A percentile compares a stretch with the other conserved stretches of the same genome.
Evolutionary conservation across 106 monocot species (phyloP).

Genomic region (Dendrobium chrysotoxum): DNA sequence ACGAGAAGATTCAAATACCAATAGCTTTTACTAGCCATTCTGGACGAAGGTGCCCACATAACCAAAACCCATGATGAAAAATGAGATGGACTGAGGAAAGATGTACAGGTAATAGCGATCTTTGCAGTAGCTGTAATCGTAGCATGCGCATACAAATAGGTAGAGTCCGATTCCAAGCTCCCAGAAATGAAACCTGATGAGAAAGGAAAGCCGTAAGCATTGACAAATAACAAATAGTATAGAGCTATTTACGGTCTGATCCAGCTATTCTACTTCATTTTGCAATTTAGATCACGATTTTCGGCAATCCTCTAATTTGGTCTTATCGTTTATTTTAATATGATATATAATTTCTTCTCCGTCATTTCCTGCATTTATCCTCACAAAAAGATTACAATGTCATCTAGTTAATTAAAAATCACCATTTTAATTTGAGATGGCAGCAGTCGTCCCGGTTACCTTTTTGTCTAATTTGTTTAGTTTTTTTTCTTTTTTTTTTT

Average conservation of each 20-base stretch:
- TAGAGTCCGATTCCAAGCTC: conserved; percentile 9
- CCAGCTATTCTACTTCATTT: too few relatives aligned
- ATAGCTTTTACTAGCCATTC: not conserved
- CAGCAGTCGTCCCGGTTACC: too few relatives aligned
- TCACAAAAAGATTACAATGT: too few relatives aligned
- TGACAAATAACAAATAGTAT: not conserved
- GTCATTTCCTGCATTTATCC: too few relatives aligned
- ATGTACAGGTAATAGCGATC: conserved; percentile 8
- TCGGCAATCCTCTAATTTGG: too few relatives aligned
- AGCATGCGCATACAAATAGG: conserved; percentile 11
- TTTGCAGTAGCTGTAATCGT: conserved; percentile 3
- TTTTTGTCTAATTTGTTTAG: too few relatives aligned
- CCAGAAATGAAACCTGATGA: conserved; percentile 11
- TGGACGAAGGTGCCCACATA: conserved; percentile 11
- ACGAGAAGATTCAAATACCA: not conserved
- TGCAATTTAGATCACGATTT: too few relatives aligned
- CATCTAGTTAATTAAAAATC: too few relatives aligned
- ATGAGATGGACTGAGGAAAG: conserved; percentile 15
- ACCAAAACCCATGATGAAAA: conserved; percentile 15
- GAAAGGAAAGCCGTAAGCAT: not conserved
- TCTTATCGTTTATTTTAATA: too few relatives aligned
- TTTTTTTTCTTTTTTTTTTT: too few relatives aligned
- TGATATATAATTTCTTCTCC: too few relatives aligned
- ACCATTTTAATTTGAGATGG: too few relatives aligned
- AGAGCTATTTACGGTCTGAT: not conserved